phyloP scores from a whole-genome alignment of 768 basidiomycete species.

The Leucocoprinus sp. region DNA sequence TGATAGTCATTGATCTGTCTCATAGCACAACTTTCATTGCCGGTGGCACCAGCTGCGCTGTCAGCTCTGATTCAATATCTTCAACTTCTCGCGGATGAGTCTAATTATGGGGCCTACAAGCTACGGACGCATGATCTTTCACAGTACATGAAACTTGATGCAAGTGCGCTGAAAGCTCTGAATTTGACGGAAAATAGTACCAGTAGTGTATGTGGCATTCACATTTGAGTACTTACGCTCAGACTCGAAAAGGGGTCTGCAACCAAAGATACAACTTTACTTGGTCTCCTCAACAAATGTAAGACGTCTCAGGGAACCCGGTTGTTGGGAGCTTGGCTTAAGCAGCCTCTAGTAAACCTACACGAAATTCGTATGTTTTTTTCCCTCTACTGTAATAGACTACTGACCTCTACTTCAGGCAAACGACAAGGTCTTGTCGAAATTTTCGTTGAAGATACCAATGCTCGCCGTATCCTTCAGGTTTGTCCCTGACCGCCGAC shows the following conservation, averaged over 20 bases:
- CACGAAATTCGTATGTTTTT: constrained; percentile 76
- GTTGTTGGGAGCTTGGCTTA: constrained; percentile 85
- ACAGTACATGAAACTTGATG: constrained; percentile 94
- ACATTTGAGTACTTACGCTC: not conserved
- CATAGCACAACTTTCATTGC: constrained; percentile 69
- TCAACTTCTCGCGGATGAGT: constrained; percentile 64
- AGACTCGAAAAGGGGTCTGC: constrained; percentile 37
- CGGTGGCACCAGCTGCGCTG: constrained; percentile 71
- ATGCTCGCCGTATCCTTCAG: constrained; percentile 64
- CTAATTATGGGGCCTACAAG: constrained; percentile 73
- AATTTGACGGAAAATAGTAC: constrained; percentile 73
- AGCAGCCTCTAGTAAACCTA: constrained; percentile 89
- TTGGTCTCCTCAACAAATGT: constrained; percentile 89
- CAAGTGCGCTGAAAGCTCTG: constrained; percentile 86
- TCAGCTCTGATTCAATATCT: constrained; percentile 81
- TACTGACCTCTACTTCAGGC: constrained; percentile 31
- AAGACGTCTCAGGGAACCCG: constrained; percentile 93
- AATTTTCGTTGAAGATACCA: constrained; percentile 72
- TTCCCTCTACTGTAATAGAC: not conserved
- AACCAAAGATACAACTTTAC: constrained; percentile 77
- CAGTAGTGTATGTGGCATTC: constrained; percentile 32
- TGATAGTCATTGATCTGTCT: not conserved
- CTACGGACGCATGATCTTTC: constrained; percentile 84
- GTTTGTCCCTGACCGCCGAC: constrained; percentile 26
- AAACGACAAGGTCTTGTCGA: constrained; percentile 87